phyloP scores from a whole-genome alignment of 257 asterid genomes.

The Fraxinus pennsylvanica region DNA sequence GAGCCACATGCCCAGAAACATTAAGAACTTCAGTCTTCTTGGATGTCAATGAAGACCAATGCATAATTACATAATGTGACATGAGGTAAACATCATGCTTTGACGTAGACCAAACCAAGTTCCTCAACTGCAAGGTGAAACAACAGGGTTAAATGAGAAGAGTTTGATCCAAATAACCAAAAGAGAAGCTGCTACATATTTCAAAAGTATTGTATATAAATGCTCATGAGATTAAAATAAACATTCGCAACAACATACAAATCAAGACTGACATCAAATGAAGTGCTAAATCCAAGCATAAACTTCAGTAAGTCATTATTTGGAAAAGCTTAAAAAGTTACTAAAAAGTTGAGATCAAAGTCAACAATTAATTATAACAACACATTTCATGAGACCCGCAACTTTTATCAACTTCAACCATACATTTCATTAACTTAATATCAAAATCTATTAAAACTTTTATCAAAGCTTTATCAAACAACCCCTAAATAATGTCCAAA shows the following conservation, averaged over 20 bases:
- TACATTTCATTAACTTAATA: too few relatives aligned
- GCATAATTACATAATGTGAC: conserved; percentile 57
- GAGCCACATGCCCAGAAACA: conserved; percentile 68
- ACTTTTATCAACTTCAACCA: too few relatives aligned
- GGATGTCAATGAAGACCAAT: conserved; percentile 63
- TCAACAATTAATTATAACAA: too few relatives aligned
- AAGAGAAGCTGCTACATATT: neutral
- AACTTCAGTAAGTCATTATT: neutral
- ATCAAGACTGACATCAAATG: neutral
- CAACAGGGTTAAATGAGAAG: neutral
- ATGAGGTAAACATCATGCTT: conserved; percentile 70
- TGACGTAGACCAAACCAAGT: conserved; percentile 65
- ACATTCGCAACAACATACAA: neutral
- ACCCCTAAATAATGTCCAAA: neutral
- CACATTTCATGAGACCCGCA: too few relatives aligned
- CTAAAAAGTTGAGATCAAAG: too few relatives aligned
- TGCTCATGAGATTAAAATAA: neutral
- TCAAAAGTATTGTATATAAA: neutral
- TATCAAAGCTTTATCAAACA: too few relatives aligned
- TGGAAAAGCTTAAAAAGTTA: too few relatives aligned
- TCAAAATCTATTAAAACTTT: too few relatives aligned
- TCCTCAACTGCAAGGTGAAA: conserved; percentile 52
- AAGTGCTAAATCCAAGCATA: neutral
- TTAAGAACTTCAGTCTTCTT: conserved; percentile 58
- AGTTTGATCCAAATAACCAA: neutral